A percentile compares a stretch with the other conserved stretches of the same genome.
Evolutionary conservation across 108 stramenopile genomes (phyloP).

Genomic region (Fistulifera pelliculosa): DNA sequence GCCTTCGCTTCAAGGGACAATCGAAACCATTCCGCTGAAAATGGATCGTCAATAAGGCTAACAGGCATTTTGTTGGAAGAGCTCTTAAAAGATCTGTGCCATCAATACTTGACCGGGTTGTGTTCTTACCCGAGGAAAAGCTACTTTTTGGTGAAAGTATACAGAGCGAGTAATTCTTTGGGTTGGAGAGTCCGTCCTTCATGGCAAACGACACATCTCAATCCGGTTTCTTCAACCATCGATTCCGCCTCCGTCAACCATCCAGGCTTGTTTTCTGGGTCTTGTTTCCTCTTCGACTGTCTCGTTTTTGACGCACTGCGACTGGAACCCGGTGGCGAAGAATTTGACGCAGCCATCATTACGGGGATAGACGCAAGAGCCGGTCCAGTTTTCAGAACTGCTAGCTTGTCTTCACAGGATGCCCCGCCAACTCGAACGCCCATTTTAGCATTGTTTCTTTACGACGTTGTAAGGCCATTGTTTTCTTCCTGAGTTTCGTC

Average conservation of each 20-base stretch:
- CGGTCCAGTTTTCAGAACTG: constrained; percentile 21
- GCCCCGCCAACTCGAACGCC: constrained; percentile 4
- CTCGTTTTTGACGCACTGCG: too few species aligned
- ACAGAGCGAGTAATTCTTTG: constrained; percentile 71
- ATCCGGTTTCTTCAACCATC: constrained; percentile 70
- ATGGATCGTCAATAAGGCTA: constrained; percentile 18
- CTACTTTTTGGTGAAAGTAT: constrained; percentile 72
- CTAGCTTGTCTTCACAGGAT: too few species aligned
- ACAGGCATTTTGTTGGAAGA: constrained; percentile 42
- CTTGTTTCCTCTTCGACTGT: too few species aligned
- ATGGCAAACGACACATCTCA: constrained; percentile 77
- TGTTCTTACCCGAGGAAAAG: constrained; percentile 45
- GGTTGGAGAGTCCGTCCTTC: constrained; percentile 73
- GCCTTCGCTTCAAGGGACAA: constrained; percentile 37
- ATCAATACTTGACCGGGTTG: constrained; percentile 40
- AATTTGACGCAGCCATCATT: constrained; percentile 14
- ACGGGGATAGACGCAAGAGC: constrained; percentile 41
- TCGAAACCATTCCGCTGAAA: constrained; percentile 29
- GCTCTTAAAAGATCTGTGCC: constrained; percentile 52
- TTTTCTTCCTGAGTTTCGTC: constrained; percentile 70
- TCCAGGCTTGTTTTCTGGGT: constrained; percentile 28
- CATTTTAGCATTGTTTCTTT: constrained; percentile 57
- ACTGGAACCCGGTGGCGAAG: neutral
- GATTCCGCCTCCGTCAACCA: constrained; percentile 84
- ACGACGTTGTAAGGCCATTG: constrained; percentile 67